Percentiles rank a stretch among this genome's conserved stretches.
Evolutionary conservation across 2,329 filamentous ascomycete species (phyloP).

Genomic region (Aspergillus alliaceus): DNA sequence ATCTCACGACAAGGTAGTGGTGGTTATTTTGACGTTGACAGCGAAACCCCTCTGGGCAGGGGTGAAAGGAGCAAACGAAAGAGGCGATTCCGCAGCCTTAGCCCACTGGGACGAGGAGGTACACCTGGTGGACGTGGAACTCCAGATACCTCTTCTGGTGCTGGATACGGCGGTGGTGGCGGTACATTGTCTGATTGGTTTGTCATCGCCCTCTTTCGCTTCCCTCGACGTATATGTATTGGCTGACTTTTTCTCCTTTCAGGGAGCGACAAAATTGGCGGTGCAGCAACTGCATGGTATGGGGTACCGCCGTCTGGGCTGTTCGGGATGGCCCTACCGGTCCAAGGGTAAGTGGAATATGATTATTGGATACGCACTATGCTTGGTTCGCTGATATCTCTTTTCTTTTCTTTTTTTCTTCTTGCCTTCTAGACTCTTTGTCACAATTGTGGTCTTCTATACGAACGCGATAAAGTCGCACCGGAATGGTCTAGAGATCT

Average conservation of each 20-base stretch:
- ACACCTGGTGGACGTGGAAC: constrained; percentile 74
- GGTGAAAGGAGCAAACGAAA: constrained; percentile 96
- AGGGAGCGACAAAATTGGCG: constrained; percentile 81
- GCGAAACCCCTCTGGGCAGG: constrained; percentile 81
- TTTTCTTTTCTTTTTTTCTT: not conserved
- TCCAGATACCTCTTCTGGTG: constrained; percentile 63
- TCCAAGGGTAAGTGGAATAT: constrained; percentile 64
- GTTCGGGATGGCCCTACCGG: constrained; percentile 88
- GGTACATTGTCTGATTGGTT: constrained; percentile 66
- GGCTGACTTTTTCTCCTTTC: constrained; percentile 4
- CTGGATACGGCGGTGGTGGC: constrained; percentile 68
- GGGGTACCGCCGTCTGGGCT: constrained; percentile 90
- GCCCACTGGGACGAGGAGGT: constrained; percentile 68
- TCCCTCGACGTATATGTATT: not conserved
- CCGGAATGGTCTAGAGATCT: constrained; percentile 75
- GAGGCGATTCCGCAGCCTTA: constrained; percentile 83
- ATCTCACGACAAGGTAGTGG: constrained; percentile 58
- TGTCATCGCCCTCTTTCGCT: not conserved
- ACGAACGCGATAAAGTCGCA: constrained; percentile 80
- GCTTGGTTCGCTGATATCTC: constrained; percentile 15
- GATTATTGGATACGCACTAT: not conserved
- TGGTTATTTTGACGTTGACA: constrained; percentile 59
- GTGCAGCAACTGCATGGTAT: constrained; percentile 82
- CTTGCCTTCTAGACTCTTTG: constrained; percentile 68
- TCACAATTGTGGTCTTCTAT: constrained; percentile 88